Evolutionary conservation across 768 basidiomycete genomes (phyloP), one percentile per base, ranked within the genome.

Genomic region (Lenzites betulinus): DNA sequence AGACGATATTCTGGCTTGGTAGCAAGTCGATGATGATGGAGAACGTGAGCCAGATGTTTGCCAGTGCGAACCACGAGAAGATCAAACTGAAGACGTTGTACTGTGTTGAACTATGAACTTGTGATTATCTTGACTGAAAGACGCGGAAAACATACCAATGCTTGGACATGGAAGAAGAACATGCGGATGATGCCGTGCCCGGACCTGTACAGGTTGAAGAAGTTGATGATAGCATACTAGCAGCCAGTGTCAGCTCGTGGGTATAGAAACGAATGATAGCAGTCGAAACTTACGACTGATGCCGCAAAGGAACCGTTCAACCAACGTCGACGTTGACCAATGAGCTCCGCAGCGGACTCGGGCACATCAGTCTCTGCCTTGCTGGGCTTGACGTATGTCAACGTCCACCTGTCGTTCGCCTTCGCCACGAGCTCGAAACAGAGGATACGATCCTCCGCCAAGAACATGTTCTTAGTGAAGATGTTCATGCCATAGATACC

Each of bases 291-390:
- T 72, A 92, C 91, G 42, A 94, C 87, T 1, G 92, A 92, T 13
- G 94, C 94, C 44, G 93, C 93, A 66, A 97, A 96, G 9, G 93
- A 95, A 51, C 96, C 95, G 70, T 98, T 98, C 68, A 98, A 73
- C 96, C 95, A 98, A 64, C 95, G 89, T 64, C 95, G 87, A 73
- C 95, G 90, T 73, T 98, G 95, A 43, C 93, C 90, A 72, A 98
- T 98, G 59, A 98, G 77, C 70, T 98, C 95, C 11, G 87, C 83
- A 8, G 93, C 94, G n/a, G 80, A 78, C 75, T 98, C 95, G 3
- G 92, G 92, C n/a, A 96, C 94, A 78, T 95, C 94, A 0, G 95
- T 96, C 76, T 95, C 94, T 13, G 94, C 94, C 71, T 95, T 98
- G 69, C 90, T 91, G 12, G 94, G 93, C 75, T 98, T 97, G 70